phyloP scores from a whole-genome alignment of 1,284 basidiomycete species.

The Caloboletus firmus region DNA sequence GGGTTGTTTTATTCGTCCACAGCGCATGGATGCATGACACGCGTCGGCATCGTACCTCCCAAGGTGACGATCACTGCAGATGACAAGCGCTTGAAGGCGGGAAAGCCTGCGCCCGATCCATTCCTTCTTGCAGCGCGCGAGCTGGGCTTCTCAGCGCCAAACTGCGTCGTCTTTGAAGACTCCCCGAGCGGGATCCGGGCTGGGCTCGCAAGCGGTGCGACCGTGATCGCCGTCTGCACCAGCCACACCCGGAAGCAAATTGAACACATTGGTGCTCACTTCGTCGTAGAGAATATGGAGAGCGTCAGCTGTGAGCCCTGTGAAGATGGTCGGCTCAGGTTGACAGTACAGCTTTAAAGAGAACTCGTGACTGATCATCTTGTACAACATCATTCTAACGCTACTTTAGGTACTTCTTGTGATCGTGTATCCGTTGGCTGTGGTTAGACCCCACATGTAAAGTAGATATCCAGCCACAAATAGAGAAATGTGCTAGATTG shows the following conservation, averaged over 20 bases:
- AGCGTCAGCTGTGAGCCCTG: constrained; percentile 46
- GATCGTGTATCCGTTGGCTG: neutral
- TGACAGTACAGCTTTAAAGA: constrained; percentile 31
- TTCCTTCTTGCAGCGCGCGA: constrained; percentile 75
- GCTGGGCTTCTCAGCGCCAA: constrained; percentile 59
- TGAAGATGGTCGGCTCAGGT: constrained; percentile 43
- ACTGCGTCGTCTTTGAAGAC: constrained; percentile 75
- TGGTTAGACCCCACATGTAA: neutral
- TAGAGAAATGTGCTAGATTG: neutral
- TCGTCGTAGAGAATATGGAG: constrained; percentile 62
- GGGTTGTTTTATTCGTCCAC: neutral
- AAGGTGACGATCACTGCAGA: constrained; percentile 77
- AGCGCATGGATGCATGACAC: constrained; percentile 71
- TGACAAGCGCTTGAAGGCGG: constrained; percentile 66
- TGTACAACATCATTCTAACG: neutral
- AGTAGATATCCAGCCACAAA: constrained; percentile 2
- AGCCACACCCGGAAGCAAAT: constrained; percentile 58
- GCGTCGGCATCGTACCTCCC: constrained; percentile 72
- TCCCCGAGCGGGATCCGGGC: constrained; percentile 74
- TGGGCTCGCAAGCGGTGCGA: constrained; percentile 70
- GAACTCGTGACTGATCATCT: neutral
- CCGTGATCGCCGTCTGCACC: constrained; percentile 75
- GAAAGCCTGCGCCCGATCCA: constrained; percentile 71
- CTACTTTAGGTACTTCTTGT: neutral
- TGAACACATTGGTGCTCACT: constrained; percentile 67